These are phyloP conservation scores for Fomes fomentarius DNA, from an alignment of 1,284 basidiomycete species.

Conservation along the genomic window DNA sequence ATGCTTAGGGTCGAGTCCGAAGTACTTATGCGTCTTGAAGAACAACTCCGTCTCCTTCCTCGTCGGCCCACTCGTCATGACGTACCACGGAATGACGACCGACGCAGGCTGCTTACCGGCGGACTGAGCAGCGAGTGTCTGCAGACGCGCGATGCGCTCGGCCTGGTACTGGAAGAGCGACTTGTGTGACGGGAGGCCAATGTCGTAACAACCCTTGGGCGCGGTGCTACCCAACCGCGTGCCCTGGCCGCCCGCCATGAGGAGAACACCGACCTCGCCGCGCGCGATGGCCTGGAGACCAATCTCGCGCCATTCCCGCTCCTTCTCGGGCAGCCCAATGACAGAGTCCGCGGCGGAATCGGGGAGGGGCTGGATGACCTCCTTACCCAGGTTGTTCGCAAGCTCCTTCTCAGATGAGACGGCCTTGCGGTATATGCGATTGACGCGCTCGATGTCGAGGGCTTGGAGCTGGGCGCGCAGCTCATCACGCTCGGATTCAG, in stretches of 20 bases:
- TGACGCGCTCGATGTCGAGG: constrained; percentile 91
- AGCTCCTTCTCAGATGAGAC: constrained; percentile 67
- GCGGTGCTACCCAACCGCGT: constrained; percentile 90
- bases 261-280: constrained; percentile 88
- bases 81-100: constrained; percentile 90
- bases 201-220: constrained; percentile 99
- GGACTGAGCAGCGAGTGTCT: constrained; percentile 71
- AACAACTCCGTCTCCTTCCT: constrained; percentile 85
- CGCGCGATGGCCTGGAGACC: constrained; percentile 84
- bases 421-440: constrained; percentile 84
- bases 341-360: constrained; percentile 70
- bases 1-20: constrained; percentile 82
- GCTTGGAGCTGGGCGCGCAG: constrained; percentile 78
- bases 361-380: constrained; percentile 80
- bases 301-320: constrained; percentile 68
- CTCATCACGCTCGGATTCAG: constrained; percentile 62
- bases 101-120: constrained; percentile 56
- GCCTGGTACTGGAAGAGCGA: constrained; percentile 97
- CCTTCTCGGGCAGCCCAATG: constrained; percentile 58
- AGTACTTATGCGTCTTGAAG: constrained; percentile 81
- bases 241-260: constrained; percentile 99
- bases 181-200: constrained; percentile 91
- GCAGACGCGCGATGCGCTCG: constrained; percentile 87
- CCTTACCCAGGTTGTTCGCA: constrained; percentile 45
- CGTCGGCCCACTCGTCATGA: constrained; percentile 99